phyloP scores from a whole-genome alignment of 179 eudicot species.

The Beta lomatogona region DNA sequence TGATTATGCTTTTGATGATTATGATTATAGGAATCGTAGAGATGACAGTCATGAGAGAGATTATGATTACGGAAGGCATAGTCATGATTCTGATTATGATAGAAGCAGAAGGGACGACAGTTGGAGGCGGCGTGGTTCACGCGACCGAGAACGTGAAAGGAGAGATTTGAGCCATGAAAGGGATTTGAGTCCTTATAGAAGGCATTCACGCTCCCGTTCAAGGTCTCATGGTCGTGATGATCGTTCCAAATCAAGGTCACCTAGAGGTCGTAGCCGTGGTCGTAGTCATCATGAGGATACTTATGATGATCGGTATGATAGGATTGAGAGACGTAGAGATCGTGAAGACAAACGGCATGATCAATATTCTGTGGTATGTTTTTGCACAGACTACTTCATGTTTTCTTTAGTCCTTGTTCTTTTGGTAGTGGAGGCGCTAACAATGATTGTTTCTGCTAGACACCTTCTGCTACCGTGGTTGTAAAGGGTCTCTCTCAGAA shows the following conservation, averaged over 20 bases:
- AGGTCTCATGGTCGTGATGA: constrained; percentile 83
- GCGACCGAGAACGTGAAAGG: constrained; percentile 81
- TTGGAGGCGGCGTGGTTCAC: constrained; percentile 86
- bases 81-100: constrained; percentile 92
- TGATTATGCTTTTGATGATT: constrained; percentile 74
- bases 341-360: constrained; percentile 77
- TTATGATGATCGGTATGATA: constrained; percentile 67
- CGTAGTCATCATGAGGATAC: constrained; percentile 86
- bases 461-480: constrained; percentile 93
- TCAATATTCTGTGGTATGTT: constrained; percentile 63
- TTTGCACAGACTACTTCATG: not conserved
- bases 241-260: constrained; percentile 72
- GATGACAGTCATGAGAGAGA: constrained; percentile 89
- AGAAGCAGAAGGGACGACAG: constrained; percentile 76
- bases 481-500: constrained; percentile 95
- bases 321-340: constrained; percentile 75
- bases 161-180: constrained; percentile 68
- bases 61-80: constrained; percentile 71
- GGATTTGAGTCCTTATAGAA: constrained; percentile 73
- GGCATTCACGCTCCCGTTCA: constrained; percentile 70
- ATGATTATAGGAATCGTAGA: constrained; percentile 72
- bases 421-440: not conserved
- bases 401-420: not conserved
- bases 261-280: constrained; percentile 77
- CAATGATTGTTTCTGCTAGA: constrained; percentile 44